Evolutionary conservation across 164 flowering plant species (phyloP).

Genomic region (Umbellularia californica): DNA sequence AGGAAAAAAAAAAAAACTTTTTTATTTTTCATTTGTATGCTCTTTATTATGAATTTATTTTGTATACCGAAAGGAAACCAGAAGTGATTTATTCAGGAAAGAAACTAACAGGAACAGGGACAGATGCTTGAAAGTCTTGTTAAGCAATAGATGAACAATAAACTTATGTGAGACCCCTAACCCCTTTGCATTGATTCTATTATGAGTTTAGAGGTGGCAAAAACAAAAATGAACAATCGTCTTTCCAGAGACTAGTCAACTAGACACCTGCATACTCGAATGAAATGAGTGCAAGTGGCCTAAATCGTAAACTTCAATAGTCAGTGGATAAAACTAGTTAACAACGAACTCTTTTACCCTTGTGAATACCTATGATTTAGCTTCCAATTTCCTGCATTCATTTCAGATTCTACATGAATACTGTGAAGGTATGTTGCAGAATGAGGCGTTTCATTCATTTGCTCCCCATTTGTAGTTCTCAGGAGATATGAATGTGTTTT

Average conservation of each 20-base stretch:
- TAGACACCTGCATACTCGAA: neutral
- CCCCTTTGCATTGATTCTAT: no score
- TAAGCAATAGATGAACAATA: no score
- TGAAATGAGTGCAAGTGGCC: neutral
- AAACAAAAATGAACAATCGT: neutral
- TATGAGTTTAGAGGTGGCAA: neutral
- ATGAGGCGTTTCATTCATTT: neutral
- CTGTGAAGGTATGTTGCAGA: neutral
- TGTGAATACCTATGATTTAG: neutral
- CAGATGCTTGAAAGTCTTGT: neutral
- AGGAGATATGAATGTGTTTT: neutral
- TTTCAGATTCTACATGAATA: neutral
- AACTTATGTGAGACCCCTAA: no score
- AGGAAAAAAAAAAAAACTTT: no score
- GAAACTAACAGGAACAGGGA: neutral
- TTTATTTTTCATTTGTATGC: neutral
- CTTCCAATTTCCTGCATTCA: neutral
- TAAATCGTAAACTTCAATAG: neutral
- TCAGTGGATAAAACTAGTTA: neutral
- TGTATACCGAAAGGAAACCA: neutral
- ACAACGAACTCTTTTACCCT: neutral
- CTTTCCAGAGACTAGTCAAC: neutral
- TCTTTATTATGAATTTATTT: no score
- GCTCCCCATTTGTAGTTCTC: neutral
- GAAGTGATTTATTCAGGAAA: neutral